Conservation (phyloP, 176 grass and related monocot genomes). For the Saccharum officinarum region DNA sequence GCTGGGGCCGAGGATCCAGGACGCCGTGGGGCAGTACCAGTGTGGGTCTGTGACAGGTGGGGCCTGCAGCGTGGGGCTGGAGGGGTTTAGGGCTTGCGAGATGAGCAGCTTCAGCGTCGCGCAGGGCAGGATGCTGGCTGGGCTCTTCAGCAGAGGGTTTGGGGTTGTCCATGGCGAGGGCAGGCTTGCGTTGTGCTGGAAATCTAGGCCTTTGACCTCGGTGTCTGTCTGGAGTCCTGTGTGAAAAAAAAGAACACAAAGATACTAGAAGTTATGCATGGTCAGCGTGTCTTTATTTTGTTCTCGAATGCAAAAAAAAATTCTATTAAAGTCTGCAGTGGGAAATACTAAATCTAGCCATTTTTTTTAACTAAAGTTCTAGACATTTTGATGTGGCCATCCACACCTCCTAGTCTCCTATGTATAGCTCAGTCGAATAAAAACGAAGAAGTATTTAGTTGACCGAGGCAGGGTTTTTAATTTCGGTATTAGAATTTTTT, state of each 20-base stretch:
- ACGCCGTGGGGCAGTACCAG: conserved; percentile 1
- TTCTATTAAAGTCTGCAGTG: neutral
- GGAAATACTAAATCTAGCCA: neutral
- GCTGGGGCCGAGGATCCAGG: conserved; percentile 42
- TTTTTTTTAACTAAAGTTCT: neutral
- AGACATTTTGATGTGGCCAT: neutral
- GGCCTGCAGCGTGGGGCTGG: neutral
- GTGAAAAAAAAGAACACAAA: neutral
- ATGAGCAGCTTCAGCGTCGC: conserved; percentile 38
- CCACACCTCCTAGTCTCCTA: neutral
- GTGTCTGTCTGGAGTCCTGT: conserved; percentile 36
- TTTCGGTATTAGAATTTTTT: neutral
- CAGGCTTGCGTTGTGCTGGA: conserved; percentile 48
- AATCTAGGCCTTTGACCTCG: conserved; percentile 38
- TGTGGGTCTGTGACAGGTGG: conserved; percentile 2
- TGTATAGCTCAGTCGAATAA: neutral
- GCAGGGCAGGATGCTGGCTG: conserved; percentile 44
- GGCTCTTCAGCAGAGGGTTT: conserved; percentile 44
- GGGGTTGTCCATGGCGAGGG: conserved; percentile 33
- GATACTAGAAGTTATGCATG: neutral
- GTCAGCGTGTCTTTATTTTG: neutral
- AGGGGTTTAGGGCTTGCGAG: conserved; percentile 23
- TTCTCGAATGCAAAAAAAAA: neutral
- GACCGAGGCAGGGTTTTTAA: neutral
- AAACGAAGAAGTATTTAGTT: neutral